A percentile compares a stretch with the other conserved stretches of the same genome.
Conservation (phyloP, 345 rosid genomes). For the Ailanthus altissimus region DNA sequence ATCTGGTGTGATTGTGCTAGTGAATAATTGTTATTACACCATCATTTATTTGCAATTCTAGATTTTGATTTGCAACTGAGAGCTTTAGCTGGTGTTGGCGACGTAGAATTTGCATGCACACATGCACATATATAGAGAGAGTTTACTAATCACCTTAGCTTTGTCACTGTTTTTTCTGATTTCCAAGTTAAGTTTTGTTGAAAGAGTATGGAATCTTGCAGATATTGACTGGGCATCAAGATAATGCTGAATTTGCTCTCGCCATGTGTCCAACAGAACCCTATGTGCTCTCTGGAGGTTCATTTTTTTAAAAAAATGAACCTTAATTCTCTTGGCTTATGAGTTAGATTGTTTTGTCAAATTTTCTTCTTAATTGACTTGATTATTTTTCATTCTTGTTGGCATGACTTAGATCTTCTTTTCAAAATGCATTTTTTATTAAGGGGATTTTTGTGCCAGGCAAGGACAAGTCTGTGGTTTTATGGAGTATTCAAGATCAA, state of each 20-base stretch:
- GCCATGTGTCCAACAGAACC: conserved; percentile 65
- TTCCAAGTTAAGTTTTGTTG: conserved; percentile 15
- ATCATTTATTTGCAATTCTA: neutral
- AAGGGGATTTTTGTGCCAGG: conserved; percentile 36
- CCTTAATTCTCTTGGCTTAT: neutral
- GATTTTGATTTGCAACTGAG: neutral
- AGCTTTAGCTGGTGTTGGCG: conserved; percentile 9
- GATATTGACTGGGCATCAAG: conserved; percentile 69
- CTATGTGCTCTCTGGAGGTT: conserved; percentile 70
- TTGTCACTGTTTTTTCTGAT: conserved; percentile 1
- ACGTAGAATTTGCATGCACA: neutral
- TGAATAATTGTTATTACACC: neutral
- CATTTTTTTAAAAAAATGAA: too few species aligned
- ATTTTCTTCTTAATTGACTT: conserved; percentile 1
- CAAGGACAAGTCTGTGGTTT: conserved; percentile 57
- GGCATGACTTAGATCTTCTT: neutral
- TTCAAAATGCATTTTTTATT: conserved; percentile 1
- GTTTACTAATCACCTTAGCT: neutral
- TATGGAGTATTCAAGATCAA: conserved; percentile 72
- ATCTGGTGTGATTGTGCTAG: conserved; percentile 41
- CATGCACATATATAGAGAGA: neutral
- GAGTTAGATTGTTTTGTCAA: conserved; percentile 6
- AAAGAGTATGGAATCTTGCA: conserved; percentile 30
- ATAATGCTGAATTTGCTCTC: conserved; percentile 66
- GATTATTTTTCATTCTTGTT: conserved; percentile 7